Evolutionary conservation across 2,329 filamentous ascomycete species (phyloP).

Genomic region (Boeremia lycopersici): DNA sequence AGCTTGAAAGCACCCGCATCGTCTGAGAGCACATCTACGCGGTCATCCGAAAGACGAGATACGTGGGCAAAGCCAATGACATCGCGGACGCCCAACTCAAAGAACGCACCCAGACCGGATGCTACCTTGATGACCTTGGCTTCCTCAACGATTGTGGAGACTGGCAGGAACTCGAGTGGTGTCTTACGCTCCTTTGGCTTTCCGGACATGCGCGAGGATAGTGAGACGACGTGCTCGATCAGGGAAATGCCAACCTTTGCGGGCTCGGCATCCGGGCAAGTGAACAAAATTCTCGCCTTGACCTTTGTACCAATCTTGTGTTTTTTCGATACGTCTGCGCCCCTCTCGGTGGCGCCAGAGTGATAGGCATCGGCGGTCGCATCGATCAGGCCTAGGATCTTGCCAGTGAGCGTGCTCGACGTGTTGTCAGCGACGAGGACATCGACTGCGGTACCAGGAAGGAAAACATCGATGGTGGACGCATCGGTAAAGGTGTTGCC

Average conservation of each 20-base stretch:
- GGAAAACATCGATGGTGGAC: constrained; percentile 85
- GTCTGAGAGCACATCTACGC: constrained; percentile 81
- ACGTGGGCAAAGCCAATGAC: constrained; percentile 92
- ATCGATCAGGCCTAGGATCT: constrained; percentile 89
- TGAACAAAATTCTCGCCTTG: constrained; percentile 86
- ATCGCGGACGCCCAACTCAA: constrained; percentile 70
- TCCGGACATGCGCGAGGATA: constrained; percentile 55
- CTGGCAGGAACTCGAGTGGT: constrained; percentile 66
- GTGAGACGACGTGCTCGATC: constrained; percentile 78
- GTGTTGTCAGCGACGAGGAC: constrained; percentile 79
- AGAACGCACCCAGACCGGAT: constrained; percentile 78
- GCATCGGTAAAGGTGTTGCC: constrained; percentile 73
- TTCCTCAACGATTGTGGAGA: constrained; percentile 77
- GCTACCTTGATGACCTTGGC: constrained; percentile 83
- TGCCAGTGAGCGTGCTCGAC: constrained; percentile 78
- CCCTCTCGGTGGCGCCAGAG: constrained; percentile 74
- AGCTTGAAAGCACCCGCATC: constrained; percentile 77
- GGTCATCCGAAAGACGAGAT: constrained; percentile 87
- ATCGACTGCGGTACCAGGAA: constrained; percentile 90
- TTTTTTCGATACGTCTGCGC: constrained; percentile 73
- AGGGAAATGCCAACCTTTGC: constrained; percentile 88
- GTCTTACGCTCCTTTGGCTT: constrained; percentile 53
- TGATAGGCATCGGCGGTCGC: constrained; percentile 90
- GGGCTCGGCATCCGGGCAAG: constrained; percentile 76
- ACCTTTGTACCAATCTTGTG: constrained; percentile 85